These are phyloP conservation scores for Fusarium foetens DNA, from an alignment of 2,329 filamentous ascomycete genomes.

Conservation along the genomic window DNA sequence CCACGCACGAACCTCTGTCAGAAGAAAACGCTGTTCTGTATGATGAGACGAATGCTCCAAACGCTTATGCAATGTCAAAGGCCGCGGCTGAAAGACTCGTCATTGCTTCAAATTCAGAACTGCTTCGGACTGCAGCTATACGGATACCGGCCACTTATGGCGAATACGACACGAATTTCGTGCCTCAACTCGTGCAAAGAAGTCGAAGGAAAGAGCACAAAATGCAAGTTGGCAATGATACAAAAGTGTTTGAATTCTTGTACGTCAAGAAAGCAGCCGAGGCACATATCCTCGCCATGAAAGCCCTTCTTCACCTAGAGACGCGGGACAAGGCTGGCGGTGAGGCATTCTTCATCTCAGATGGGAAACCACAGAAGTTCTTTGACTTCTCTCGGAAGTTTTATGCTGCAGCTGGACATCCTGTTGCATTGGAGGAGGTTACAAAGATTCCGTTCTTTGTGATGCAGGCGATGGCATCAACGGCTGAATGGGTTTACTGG, in stretches of 20 bases:
- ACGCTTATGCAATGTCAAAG: not conserved
- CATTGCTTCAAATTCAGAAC: not conserved
- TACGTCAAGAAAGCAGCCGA: not conserved
- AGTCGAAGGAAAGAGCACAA: not conserved
- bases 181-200: not conserved
- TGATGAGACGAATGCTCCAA: not conserved
- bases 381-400: not conserved
- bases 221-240: not conserved
- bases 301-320: rapidly evolving
- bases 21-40: not conserved
- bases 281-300: not conserved
- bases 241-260: not conserved
- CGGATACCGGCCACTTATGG: not conserved
- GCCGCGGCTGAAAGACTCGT: not conserved
- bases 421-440: not conserved
- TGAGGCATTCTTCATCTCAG: not conserved
- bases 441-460: not conserved
- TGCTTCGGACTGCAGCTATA: not conserved
- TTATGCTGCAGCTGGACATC: not conserved
- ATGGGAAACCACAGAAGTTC: not conserved
- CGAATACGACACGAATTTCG: not conserved
- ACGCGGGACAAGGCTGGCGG: rapidly evolving
- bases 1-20: not conserved
- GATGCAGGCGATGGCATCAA: not conserved
- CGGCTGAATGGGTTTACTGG: slow-evolving; percentile 2